A percentile compares a stretch with the other conserved stretches of the same genome.
phyloP scores from a whole-genome alignment of 2,329 filamentous ascomycete species.

The Botrytis galanthina region DNA sequence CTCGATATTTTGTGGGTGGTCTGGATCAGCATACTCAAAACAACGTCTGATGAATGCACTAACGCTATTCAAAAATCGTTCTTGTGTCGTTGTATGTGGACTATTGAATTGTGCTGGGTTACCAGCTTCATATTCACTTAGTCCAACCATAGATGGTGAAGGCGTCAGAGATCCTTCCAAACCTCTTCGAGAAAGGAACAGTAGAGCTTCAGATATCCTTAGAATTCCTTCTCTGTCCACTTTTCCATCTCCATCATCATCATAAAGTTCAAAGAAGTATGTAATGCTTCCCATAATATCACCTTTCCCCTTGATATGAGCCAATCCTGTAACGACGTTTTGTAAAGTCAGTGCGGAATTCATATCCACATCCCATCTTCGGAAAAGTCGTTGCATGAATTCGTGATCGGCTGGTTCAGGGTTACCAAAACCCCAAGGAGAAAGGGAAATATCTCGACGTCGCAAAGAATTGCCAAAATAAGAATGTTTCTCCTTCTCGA shows the following conservation, averaged over 20 bases:
- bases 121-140: conserved; percentile 46
- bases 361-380: conserved; percentile 80
- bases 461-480: conserved; percentile 59
- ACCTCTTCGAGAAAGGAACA: conserved; percentile 88
- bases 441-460: conserved; percentile 35
- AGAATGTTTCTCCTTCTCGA: conserved; percentile 55
- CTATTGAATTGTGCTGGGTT: conserved; percentile 38
- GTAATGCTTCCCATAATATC: conserved; percentile 98
- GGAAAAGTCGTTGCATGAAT: conserved; percentile 85
- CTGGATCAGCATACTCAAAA: conserved; percentile 97
- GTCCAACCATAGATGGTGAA: conserved; percentile 56
- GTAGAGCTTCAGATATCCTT: conserved; percentile 85
- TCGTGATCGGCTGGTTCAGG: conserved; percentile 86
- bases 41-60: conserved; percentile 94
- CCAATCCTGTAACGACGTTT: conserved; percentile 87
- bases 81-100: conserved; percentile 65
- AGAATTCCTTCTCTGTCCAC: conserved; percentile 95
- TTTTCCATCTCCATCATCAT: conserved; percentile 85
- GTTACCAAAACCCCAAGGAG: conserved; percentile 55
- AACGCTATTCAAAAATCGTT: conserved; percentile 87
- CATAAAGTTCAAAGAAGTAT: conserved; percentile 97
- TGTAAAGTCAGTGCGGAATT: conserved; percentile 79
- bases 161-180: conserved; percentile 72
- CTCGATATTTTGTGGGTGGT: conserved; percentile 61
- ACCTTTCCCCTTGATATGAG: conserved; percentile 84